Evolutionary conservation across 768 basidiomycete genomes (phyloP).

Genomic region (Leccinum uliginosum): DNA sequence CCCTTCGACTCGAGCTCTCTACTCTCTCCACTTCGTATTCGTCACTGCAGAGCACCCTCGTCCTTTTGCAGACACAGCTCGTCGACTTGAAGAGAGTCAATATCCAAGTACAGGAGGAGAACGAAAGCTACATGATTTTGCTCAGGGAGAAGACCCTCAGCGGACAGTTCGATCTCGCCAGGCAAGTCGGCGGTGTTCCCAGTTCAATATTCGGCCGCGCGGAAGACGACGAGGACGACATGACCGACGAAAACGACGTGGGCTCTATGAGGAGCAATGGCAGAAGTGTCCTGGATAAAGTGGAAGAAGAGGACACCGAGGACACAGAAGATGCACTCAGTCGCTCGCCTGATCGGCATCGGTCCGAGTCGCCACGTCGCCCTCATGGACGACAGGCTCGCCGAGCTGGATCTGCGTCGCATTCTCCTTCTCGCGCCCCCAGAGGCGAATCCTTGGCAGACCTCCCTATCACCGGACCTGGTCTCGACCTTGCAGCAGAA

Average conservation of each 20-base stretch:
- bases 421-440: constrained; percentile 39
- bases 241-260: constrained; percentile 41
- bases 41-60: constrained; percentile 77
- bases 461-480: constrained; percentile 83
- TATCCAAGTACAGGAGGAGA: constrained; percentile 87
- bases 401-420: constrained; percentile 50
- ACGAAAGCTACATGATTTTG: constrained; percentile 94
- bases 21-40: constrained; percentile 82
- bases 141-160: constrained; percentile 86
- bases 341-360: constrained; percentile 34
- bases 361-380: constrained; percentile 39
- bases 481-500: constrained; percentile 87
- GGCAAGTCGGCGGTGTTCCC: constrained; percentile 54
- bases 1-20: constrained; percentile 77
- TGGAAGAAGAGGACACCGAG: constrained; percentile 48
- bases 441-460: constrained; percentile 82
- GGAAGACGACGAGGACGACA: constrained; percentile 30
- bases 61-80: constrained; percentile 81
- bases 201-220: constrained; percentile 37
- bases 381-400: constrained; percentile 44
- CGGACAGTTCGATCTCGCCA: constrained; percentile 79
- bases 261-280: constrained; percentile 54
- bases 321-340: constrained; percentile 43
- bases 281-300: constrained; percentile 57
- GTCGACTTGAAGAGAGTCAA: constrained; percentile 87